Evolutionary conservation across 1,139 yeast genomes (phyloP).

Genomic region (Kodamaea derodonti): DNA sequence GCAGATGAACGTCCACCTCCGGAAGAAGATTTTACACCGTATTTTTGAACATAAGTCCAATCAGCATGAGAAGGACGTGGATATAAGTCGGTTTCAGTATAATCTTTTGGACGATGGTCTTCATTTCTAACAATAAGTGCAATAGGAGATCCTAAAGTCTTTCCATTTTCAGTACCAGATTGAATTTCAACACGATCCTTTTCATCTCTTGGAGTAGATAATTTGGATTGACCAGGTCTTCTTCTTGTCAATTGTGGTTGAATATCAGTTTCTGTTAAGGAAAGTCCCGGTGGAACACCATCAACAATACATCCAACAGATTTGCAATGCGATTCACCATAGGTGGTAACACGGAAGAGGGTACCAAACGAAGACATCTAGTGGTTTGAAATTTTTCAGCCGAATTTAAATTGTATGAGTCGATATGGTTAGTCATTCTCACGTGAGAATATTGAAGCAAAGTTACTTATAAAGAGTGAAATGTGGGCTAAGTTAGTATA

Average conservation of each 20-base stretch:
- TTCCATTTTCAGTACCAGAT: conserved; percentile 89
- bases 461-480: no score
- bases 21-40: conserved; percentile 87
- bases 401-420: neutral
- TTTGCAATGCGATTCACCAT: conserved; percentile 96
- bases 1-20: conserved; percentile 99
- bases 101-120: conserved; percentile 96
- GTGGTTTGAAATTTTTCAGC: conserved; percentile 1
- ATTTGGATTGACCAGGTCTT: conserved; percentile 93
- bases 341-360: conserved; percentile 73
- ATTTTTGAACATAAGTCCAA: conserved; percentile 84
- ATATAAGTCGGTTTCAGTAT: conserved; percentile 88
- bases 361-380: conserved; percentile 45
- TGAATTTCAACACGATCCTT: conserved; percentile 90
- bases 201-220: conserved; percentile 93
- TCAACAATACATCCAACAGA: conserved; percentile 99
- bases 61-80: conserved; percentile 99
- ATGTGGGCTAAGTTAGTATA: no score
- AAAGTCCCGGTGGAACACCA: conserved; percentile 95
- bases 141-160: conserved; percentile 91
- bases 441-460: conserved; percentile 5
- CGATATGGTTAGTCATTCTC: conserved; percentile 11
- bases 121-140: conserved; percentile 90
- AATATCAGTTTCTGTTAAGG: conserved; percentile 77
- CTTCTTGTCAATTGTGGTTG: conserved; percentile 96